Evolutionary conservation across 164 flowering plant species (phyloP), one percentile per base, ranked within the genome.

Genomic region (Aristolochia californica): DNA sequence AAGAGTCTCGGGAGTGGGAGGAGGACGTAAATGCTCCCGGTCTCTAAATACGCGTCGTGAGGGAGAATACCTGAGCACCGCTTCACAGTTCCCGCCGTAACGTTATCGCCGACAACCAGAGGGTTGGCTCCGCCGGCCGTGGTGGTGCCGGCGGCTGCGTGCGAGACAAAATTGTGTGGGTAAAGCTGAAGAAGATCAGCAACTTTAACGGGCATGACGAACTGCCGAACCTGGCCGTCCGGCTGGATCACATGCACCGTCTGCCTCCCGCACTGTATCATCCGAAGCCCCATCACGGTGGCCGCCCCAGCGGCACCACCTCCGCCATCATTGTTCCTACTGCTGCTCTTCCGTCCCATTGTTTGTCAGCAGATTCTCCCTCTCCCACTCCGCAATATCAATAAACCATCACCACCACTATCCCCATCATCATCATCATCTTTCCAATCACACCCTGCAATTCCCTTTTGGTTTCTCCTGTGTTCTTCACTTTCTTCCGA

Each of bases 201-300:
- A 5, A 62, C 65, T 44, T 21, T 55, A 27, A 62, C 53, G 25
- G 65, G 65, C 12, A 62, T 21, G 11, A 55, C 45, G 53, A 62
- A 54, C 45, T 62, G 65, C 43, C 59, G 56, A 21, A 62, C 65
- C 53, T 62, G 65, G 23, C 65, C 65, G 28, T 62, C 59, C 13
- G 65, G 65, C 53, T 44, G 59, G 51, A 55, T 45, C 18, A 62
- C 65, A 40, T 55, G 27, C 44, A 55, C 65, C 44, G 65, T 62
- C 65, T 62, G 65, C 38, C 65, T 26, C 45, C 65, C 65, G 56
- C 65, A 62, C 23, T 62, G 65, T 26, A 62, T 62, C 65, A 62
- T 62, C 25, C 59, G 59, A 24, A 62, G 59, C 43, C 65, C 59
- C 65, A 62, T 55, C 51, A 62, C 52, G 24, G 65, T 62, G 34